Evolutionary conservation across 208 protist genomes (phyloP).

Genomic region (Wallacemonas sp.): DNA sequence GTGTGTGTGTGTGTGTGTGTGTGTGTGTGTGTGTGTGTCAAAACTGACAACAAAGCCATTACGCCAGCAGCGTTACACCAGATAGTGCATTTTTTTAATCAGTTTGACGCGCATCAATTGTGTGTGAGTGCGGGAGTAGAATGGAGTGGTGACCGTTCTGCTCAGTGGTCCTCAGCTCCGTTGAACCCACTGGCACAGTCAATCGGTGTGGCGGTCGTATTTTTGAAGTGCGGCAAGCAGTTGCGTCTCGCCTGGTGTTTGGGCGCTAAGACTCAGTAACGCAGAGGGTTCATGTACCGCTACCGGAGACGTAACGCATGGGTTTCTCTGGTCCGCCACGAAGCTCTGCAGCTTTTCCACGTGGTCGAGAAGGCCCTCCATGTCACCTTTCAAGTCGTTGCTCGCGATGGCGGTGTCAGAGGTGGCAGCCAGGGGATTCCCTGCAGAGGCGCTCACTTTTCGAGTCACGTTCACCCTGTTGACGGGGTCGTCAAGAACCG

Average conservation of each 20-base stretch:
- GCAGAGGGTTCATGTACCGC: not conserved
- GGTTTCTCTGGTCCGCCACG: not conserved
- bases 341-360: conserved; percentile 6
- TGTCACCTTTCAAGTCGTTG: not conserved
- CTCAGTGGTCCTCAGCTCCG: no score
- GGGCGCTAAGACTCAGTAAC: not conserved
- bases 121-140: no score
- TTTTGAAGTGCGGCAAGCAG: conserved; percentile 1
- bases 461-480: no score
- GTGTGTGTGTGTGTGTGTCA: no score
- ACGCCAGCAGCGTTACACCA: no score
- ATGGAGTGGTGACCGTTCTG: no score
- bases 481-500: not conserved
- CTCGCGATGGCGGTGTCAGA: not conserved
- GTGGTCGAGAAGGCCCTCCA: conserved; percentile 6
- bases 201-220: not conserved
- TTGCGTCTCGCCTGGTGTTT: not conserved
- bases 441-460: not conserved
- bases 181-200: no score
- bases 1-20: no score
- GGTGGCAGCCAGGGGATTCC: not conserved
- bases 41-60: no score
- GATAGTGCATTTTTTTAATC: no score
- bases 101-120: no score
- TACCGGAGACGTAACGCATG: not conserved